Evolutionary conservation across 2,329 filamentous ascomycete genomes (phyloP).

Genomic region (Aspergillus fructus): DNA sequence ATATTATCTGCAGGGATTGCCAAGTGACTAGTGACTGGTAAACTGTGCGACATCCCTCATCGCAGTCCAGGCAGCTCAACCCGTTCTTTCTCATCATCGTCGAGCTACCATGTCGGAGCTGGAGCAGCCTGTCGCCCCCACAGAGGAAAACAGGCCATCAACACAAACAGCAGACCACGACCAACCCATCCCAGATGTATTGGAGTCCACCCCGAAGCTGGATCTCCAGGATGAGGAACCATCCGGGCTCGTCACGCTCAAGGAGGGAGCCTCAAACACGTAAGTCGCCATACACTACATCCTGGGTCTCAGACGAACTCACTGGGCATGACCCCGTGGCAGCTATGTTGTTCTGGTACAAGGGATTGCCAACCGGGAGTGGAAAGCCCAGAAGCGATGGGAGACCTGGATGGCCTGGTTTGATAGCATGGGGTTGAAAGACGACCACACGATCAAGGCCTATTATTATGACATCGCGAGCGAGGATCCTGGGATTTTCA

Average conservation of each 20-base stretch:
- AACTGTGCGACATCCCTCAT: no score
- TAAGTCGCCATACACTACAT: not conserved
- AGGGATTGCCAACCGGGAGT: not conserved
- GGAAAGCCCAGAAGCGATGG: not conserved
- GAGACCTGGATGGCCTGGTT: not conserved
- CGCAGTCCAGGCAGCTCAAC: no score
- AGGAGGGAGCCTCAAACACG: not conserved
- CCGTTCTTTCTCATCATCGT: no score
- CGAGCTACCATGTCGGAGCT: no score
- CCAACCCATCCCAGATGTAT: not conserved
- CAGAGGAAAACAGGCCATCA: not conserved
- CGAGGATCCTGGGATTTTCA: not conserved
- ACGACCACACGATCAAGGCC: not conserved
- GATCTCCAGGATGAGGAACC: not conserved
- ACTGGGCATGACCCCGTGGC: not conserved
- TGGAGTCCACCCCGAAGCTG: accelerated
- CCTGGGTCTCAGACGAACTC: no score
- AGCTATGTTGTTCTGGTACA: not conserved
- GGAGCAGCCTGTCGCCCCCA: no score
- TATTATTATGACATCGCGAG: not conserved
- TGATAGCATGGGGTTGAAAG: not conserved
- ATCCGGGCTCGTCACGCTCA: not conserved
- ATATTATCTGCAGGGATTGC: no score
- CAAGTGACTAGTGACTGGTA: no score
- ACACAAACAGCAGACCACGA: not conserved